phyloP scores from a whole-genome alignment of 2,329 filamentous ascomycete genomes.

The Microdochium trichocladiopsis region DNA sequence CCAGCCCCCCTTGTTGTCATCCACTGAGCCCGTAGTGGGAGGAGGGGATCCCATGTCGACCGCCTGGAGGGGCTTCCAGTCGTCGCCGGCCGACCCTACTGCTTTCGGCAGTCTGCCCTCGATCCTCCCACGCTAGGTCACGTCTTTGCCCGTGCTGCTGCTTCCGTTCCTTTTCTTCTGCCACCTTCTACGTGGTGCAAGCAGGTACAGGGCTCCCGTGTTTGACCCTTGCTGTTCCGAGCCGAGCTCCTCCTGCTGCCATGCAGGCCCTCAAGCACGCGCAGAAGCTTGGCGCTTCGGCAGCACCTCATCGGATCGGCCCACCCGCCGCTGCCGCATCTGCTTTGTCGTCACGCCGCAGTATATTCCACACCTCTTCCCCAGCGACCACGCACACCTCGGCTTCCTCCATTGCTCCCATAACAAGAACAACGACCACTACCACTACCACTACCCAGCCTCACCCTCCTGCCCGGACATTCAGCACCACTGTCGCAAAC shows the following conservation, averaged over 20 bases:
- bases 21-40: background rate
- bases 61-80: background rate
- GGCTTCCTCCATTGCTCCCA: background rate
- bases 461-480: no score
- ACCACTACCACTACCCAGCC: background rate
- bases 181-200: background rate
- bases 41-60: background rate
- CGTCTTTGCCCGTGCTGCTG: background rate
- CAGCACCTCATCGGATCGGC: background rate
- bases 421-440: background rate
- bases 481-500: slow-evolving; percentile 13
- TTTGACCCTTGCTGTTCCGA: background rate
- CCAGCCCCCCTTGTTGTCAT: no score
- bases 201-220: background rate
- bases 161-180: background rate
- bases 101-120: background rate
- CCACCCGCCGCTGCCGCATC: background rate
- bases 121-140: background rate
- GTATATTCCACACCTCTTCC: background rate
- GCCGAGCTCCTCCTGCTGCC: background rate
- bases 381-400: background rate
- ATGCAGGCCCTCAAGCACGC: background rate
- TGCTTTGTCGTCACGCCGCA: background rate
- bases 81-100: background rate
- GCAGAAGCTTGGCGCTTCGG: background rate